phyloP scores from a whole-genome alignment of 2,329 filamentous ascomycete species.

The Remersonia thermophila region DNA sequence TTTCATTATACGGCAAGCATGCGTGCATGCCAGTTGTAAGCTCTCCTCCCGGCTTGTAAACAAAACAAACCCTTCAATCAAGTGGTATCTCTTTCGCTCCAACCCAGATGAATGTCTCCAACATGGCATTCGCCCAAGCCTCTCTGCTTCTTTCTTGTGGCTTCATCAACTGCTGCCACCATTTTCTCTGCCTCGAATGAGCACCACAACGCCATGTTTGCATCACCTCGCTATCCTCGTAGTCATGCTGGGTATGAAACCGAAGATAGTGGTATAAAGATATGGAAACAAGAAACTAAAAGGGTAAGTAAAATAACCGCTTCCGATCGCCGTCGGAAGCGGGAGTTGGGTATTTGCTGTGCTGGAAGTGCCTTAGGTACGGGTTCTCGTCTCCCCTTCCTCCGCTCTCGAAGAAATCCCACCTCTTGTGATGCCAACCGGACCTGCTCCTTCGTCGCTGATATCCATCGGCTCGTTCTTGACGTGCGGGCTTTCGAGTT shows the following conservation, averaged over 20 bases:
- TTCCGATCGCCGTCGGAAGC: not conserved
- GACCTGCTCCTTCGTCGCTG: not conserved
- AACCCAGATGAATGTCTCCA: too few relatives aligned
- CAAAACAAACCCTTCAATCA: too few relatives aligned
- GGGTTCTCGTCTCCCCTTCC: slow-evolving; percentile 1
- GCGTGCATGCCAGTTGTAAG: too few relatives aligned
- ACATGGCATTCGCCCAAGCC: too few relatives aligned
- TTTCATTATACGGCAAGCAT: too few relatives aligned
- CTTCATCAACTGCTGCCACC: not conserved
- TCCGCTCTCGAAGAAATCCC: not conserved
- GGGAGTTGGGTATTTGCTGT: slow-evolving; percentile 4
- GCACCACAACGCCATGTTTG: not conserved
- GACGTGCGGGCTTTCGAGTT: not conserved
- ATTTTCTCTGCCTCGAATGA: not conserved
- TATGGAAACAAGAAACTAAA: slow-evolving; percentile 1
- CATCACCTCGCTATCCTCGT: too few relatives aligned
- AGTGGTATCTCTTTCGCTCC: too few relatives aligned
- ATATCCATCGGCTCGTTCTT: not conserved
- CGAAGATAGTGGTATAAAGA: slow-evolving; percentile 5
- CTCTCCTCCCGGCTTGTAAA: too few relatives aligned
- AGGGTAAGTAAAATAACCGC: not conserved
- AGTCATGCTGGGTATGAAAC: slow-evolving; percentile 1
- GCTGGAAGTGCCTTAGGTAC: slow-evolving; percentile 7
- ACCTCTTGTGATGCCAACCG: not conserved
- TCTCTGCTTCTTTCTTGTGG: too few relatives aligned